A percentile compares a stretch with the other conserved stretches of the same genome.
Conservation (phyloP, 1,284 basidiomycete genomes). For the Microbotryomycetes sp. region DNA sequence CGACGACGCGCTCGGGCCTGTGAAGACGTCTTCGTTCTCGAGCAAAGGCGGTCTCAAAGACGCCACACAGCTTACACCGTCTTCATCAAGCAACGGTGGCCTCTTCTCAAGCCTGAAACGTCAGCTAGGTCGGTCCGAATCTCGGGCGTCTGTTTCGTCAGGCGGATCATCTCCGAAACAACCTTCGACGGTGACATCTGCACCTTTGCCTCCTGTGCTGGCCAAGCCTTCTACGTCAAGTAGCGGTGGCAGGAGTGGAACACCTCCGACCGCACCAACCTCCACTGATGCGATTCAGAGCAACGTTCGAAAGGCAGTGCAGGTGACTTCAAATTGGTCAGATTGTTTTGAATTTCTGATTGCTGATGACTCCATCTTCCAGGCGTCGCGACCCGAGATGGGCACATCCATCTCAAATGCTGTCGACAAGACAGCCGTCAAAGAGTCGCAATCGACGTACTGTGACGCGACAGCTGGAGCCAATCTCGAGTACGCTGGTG, state of each 20-base stretch:
- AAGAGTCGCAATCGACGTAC: constrained; percentile 42
- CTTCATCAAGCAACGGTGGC: constrained; percentile 4
- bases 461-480: constrained; percentile 42
- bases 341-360: no score
- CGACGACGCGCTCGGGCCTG: neutral
- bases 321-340: no score
- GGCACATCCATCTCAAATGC: constrained; percentile 41
- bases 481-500: constrained; percentile 42
- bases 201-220: neutral
- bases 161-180: neutral
- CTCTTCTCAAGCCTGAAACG: constrained; percentile 24
- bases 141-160: neutral
- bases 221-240: constrained; percentile 1
- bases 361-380: constrained; percentile 33
- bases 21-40: neutral
- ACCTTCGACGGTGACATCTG: neutral
- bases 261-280: constrained; percentile 9
- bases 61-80: neutral
- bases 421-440: constrained; percentile 41
- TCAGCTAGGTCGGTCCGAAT: constrained; percentile 8
- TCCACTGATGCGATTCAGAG: constrained; percentile 24
- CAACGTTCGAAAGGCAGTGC: constrained; percentile 26
- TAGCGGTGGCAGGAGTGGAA: neutral
- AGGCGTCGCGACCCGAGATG: constrained; percentile 43
- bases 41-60: neutral